A percentile compares a stretch with the other conserved stretches of the same genome.
Conservation (phyloP, 192 early-diverging fungal species). For the Backusella macrospora region DNA sequence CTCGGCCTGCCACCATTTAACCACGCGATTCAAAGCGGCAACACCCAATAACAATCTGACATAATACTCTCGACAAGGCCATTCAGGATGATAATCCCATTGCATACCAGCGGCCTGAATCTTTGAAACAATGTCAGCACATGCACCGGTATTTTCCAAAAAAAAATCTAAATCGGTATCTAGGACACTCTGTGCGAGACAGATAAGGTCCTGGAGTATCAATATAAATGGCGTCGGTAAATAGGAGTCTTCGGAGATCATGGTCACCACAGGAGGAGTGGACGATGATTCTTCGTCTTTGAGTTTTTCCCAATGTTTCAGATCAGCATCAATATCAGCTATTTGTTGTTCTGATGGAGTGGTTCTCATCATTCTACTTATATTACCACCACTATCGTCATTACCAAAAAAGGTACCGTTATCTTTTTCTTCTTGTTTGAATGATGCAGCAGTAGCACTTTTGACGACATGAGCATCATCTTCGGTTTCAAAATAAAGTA, state of each 20-base stretch:
- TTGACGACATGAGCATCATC: slow-evolving; percentile 31
- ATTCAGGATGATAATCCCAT: slow-evolving; percentile 68
- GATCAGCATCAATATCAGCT: not conserved
- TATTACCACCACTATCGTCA: not conserved
- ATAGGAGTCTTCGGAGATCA: slow-evolving; percentile 54
- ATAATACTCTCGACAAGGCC: slow-evolving; percentile 63
- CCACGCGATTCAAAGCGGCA: slow-evolving; percentile 72
- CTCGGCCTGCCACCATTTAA: slow-evolving; percentile 83
- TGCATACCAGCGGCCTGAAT: slow-evolving; percentile 61
- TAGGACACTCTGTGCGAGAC: slow-evolving; percentile 70
- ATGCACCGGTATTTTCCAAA: slow-evolving; percentile 62
- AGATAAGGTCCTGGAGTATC: slow-evolving; percentile 68
- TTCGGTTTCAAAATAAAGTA: slow-evolving; percentile 48
- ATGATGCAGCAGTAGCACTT: slow-evolving; percentile 1
- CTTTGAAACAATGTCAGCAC: slow-evolving; percentile 58
- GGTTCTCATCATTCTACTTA: not conserved
- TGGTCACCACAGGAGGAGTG: slow-evolving; percentile 27
- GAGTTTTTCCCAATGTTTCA: slow-evolving; percentile 1
- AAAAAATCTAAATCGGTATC: slow-evolving; percentile 63
- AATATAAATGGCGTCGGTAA: slow-evolving; percentile 59
- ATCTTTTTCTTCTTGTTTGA: not conserved
- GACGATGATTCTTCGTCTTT: not conserved
- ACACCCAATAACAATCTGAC: slow-evolving; percentile 72
- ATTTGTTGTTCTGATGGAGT: not conserved
- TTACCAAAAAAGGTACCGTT: not conserved